Evolutionary conservation across 192 early-diverging fungal species (phyloP).

Genomic region (Cladochytrium replicatum): DNA sequence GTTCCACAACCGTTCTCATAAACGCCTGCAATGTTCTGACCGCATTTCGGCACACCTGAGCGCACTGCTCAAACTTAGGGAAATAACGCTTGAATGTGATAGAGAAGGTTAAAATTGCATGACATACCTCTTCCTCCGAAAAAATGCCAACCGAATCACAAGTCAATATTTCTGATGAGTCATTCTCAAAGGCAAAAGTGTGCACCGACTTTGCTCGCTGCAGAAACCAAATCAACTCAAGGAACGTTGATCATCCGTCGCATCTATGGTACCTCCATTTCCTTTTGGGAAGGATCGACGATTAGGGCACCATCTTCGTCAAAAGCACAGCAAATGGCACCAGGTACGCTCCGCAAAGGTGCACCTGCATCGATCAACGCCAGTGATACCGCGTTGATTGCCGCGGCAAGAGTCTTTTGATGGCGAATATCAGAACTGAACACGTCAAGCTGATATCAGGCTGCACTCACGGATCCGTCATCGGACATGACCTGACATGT

Average conservation of each 20-base stretch:
- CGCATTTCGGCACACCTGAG: too few species aligned
- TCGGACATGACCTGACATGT: constrained; percentile 74
- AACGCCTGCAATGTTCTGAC: too few species aligned
- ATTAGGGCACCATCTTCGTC: constrained; percentile 41
- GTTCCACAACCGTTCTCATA: too few species aligned
- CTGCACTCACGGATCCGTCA: constrained; percentile 67
- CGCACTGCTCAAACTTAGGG: too few species aligned
- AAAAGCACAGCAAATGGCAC: constrained; percentile 62
- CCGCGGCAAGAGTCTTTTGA: constrained; percentile 53
- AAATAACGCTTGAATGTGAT: too few species aligned
- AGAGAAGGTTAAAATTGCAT: too few species aligned
- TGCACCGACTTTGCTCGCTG: constrained; percentile 62
- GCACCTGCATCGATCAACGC: constrained; percentile 88
- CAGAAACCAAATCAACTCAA: neutral
- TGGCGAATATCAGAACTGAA: neutral
- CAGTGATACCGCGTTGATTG: constrained; percentile 73
- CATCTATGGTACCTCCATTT: constrained; percentile 62
- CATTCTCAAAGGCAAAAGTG: constrained; percentile 73
- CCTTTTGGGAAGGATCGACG: constrained; percentile 72
- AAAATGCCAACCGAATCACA: constrained; percentile 68
- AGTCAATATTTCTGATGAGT: constrained; percentile 36
- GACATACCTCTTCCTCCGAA: constrained; percentile 55
- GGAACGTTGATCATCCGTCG: neutral
- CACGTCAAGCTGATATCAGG: neutral
- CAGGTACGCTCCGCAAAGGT: constrained; percentile 60